These are phyloP conservation scores for Rhodomyrtus tomentosa DNA, from an alignment of 345 rosid genomes.

Conservation along the genomic window DNA sequence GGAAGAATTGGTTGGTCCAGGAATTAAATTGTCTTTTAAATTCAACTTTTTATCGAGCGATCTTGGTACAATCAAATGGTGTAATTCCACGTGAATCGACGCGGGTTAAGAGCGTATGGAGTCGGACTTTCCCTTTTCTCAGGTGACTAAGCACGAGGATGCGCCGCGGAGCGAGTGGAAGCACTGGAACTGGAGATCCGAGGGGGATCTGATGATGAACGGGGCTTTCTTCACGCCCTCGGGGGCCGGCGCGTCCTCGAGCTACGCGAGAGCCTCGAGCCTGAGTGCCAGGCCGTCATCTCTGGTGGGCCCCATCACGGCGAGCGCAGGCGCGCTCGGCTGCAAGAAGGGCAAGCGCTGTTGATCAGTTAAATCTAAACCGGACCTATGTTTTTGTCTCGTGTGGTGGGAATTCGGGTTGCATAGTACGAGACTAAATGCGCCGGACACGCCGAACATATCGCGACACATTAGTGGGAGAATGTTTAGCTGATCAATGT, in stretches of 20 bases:
- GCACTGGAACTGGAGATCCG: slow-evolving; percentile 18
- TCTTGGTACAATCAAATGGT: not conserved
- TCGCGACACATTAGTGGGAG: not conserved
- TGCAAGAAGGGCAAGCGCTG: slow-evolving; percentile 15
- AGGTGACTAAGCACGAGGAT: slow-evolving; percentile 20
- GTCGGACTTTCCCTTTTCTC: not conserved
- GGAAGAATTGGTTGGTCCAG: not conserved
- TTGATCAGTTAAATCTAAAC: not conserved
- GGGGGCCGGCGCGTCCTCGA: slow-evolving; percentile 9
- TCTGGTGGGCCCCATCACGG: slow-evolving; percentile 10
- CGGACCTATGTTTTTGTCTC: not conserved
- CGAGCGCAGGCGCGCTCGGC: slow-evolving; percentile 6
- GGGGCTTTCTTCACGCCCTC: slow-evolving; percentile 20
- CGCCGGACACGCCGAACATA: not conserved
- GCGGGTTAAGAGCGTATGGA: too few species aligned
- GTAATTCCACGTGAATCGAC: not conserved
- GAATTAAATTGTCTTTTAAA: not conserved
- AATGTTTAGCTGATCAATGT: not conserved
- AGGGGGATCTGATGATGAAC: slow-evolving; percentile 14
- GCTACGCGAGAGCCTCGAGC: slow-evolving; percentile 21
- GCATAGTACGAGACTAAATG: not conserved
- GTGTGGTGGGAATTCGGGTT: not conserved
- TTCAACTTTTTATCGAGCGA: not conserved
- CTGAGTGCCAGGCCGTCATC: slow-evolving; percentile 20
- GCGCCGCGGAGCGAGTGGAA: slow-evolving; percentile 13